These are phyloP conservation scores for Phytophthora niederhauseri DNA, from an alignment of 352 stramenopile genomes.

Conservation along the genomic window DNA sequence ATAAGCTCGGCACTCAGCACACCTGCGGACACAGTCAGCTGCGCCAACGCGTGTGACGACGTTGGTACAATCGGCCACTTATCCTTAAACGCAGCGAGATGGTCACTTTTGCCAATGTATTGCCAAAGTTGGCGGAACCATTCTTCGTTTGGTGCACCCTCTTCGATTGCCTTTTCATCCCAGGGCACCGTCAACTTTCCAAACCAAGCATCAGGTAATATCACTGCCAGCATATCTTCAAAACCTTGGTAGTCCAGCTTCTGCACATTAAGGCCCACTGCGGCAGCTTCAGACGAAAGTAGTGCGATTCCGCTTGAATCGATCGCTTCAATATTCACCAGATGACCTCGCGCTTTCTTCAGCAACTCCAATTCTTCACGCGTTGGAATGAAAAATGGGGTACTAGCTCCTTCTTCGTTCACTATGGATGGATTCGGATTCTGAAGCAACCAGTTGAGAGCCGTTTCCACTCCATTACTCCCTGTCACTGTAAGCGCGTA, in stretches of 20 bases:
- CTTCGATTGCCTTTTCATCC: constrained; percentile 15
- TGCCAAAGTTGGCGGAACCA: constrained; percentile 73
- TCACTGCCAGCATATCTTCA: constrained; percentile 53
- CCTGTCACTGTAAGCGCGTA: constrained; percentile 46
- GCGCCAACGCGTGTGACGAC: constrained; percentile 43
- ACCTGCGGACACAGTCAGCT: constrained; percentile 47
- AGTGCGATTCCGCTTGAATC: constrained; percentile 31
- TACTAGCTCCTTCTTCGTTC: constrained; percentile 22
- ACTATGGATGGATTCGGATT: constrained; percentile 49
- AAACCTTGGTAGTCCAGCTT: constrained; percentile 57
- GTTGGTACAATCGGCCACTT: constrained; percentile 78
- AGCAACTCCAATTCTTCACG: constrained; percentile 54
- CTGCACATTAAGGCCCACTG: constrained; percentile 53
- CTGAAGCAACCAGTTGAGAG: constrained; percentile 71
- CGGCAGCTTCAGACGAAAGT: constrained; percentile 39
- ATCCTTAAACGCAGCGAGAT: constrained; percentile 53
- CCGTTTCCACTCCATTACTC: constrained; percentile 47
- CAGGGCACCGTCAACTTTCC: constrained; percentile 35
- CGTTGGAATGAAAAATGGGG: constrained; percentile 52
- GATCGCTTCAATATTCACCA: constrained; percentile 55
- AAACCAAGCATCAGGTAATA: constrained; percentile 60
- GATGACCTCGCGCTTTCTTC: constrained; percentile 32
- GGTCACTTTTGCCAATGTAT: constrained; percentile 57
- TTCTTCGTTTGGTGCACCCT: constrained; percentile 34
- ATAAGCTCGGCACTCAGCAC: constrained; percentile 66